Percentiles rank a stretch among this genome's conserved stretches.
phyloP scores from a whole-genome alignment of 495 filamentous ascomycete genomes.

The Jackrogersella multiformis region DNA sequence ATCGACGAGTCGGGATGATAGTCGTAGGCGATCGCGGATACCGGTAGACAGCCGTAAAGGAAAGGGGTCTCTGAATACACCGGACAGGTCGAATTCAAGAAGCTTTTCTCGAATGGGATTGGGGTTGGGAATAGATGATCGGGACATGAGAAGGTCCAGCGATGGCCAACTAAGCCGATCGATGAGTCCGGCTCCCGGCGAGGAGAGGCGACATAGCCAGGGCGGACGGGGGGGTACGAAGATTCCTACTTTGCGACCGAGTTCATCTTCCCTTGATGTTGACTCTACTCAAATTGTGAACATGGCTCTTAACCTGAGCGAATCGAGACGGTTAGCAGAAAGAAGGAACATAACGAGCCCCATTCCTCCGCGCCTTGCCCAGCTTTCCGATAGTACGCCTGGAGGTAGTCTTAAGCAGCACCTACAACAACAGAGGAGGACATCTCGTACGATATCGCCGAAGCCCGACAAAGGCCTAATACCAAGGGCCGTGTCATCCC shows the following conservation, averaged over 20 bases:
- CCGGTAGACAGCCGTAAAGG: conserved; percentile 43
- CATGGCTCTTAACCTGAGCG: conserved; percentile 87
- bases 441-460: conserved; percentile 67
- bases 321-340: conserved; percentile 74
- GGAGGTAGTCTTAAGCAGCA: conserved; percentile 71
- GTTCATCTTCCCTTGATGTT: conserved; percentile 60
- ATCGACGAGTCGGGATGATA: conserved; percentile 32
- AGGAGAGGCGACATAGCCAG: conserved; percentile 37
- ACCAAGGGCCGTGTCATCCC: conserved; percentile 46
- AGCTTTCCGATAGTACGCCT: conserved; percentile 51
- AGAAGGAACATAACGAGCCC: conserved; percentile 62
- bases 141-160: conserved; percentile 23
- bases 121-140: conserved; percentile 32
- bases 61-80: conserved; percentile 28
- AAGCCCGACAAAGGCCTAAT: conserved; percentile 53
- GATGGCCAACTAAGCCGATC: conserved; percentile 16
- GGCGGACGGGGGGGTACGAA: conserved; percentile 26
- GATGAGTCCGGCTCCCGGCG: conserved; percentile 15
- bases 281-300: conserved; percentile 90
- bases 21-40: conserved; percentile 42
- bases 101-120: conserved; percentile 15
- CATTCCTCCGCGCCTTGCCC: conserved; percentile 57
- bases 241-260: conserved; percentile 41
- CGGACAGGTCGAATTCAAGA: conserved; percentile 17
- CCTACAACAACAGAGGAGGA: conserved; percentile 69